Evolutionary conservation across 2,329 filamentous ascomycete genomes (phyloP), one percentile per base, ranked within the genome.

Genomic region (Colletotrichum tropicale): DNA sequence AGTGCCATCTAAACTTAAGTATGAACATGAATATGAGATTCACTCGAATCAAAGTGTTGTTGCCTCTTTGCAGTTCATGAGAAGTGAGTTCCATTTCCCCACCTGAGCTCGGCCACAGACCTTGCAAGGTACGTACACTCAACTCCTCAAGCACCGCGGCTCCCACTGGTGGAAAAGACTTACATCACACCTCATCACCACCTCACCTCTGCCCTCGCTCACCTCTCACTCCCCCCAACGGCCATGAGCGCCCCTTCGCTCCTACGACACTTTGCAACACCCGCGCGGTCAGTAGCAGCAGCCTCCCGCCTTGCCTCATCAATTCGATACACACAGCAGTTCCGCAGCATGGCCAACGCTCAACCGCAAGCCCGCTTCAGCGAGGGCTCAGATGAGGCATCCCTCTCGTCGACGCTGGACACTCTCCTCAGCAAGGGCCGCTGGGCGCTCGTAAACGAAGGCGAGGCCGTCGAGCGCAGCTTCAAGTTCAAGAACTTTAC

Each of bases 401-500:
- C 81, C 24, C 78, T 88, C 62, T 79, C 81, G 3, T 71, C 83
- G 18, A 81, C 83, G 21, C 80, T 87, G 38, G 80, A 84, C 34
- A 79, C 78, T 73, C 85, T 83, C 71, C 83, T 82, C 80, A 81
- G 74, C 76, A 80, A 81, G 55, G 84, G 85, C 2, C 85, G 84
- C 21, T 94, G 92, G 92, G 79, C 82, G 5, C 80, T 93, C 38
- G 84, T 87, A 4, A 80, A 85, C 2, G 84, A 86, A 60, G 91
- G 90, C 12, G 86, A 88, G 70, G 92, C 89, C 0, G 78, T 94
- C 2, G 90, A 93, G 83, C 86, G 92, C 68, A 87, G 84, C 70
- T 93, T 93, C 81, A 90, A 86, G 80, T 94, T 94, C 80, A 92
- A 91, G 84, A 92, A 87, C 3, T 94, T 93, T 82, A 87, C 89